Percentiles rank a stretch among this genome's conserved stretches.
phyloP scores from a whole-genome alignment of 2,329 filamentous ascomycete genomes.

The Albophoma yamanashiensis region DNA sequence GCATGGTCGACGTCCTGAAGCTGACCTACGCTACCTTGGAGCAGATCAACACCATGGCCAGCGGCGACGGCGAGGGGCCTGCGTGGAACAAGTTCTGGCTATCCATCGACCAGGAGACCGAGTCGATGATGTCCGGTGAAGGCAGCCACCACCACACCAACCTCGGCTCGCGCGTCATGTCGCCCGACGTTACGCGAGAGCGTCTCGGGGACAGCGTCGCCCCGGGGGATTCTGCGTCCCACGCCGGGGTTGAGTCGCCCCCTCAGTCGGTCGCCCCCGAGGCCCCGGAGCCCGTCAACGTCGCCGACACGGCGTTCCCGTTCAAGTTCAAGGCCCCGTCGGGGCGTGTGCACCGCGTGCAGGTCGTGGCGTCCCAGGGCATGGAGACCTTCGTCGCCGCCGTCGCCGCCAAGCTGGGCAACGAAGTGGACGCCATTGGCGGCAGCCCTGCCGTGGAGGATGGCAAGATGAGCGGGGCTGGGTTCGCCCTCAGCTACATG shows the following conservation, averaged over 20 bases:
- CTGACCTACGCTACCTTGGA: constrained; percentile 96
- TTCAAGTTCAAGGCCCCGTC: constrained; percentile 99
- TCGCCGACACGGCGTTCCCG: constrained; percentile 71
- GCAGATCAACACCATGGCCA: constrained; percentile 93
- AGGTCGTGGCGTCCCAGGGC: constrained; percentile 71
- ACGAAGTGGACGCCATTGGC: constrained; percentile 73
- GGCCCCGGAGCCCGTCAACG: constrained; percentile 35
- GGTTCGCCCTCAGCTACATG: constrained; percentile 89
- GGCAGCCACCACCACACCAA: constrained; percentile 59
- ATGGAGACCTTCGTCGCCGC: constrained; percentile 67
- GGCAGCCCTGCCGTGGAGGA: constrained; percentile 70
- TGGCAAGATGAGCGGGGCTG: constrained; percentile 62
- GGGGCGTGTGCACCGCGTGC: constrained; percentile 85
- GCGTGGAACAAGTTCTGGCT: constrained; percentile 99
- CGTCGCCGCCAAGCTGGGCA: constrained; percentile 75
- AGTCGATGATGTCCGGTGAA: constrained; percentile 92
- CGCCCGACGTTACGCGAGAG: constrained; percentile 65
- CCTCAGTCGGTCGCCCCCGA: constrained; percentile 51
- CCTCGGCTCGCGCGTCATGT: constrained; percentile 63
- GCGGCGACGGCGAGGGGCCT: constrained; percentile 80
- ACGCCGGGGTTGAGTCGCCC: constrained; percentile 73
- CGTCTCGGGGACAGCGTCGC: constrained; percentile 71
- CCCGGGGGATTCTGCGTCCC: constrained; percentile 89
- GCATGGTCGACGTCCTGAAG: constrained; percentile 98
- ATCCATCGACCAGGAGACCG: constrained; percentile 86